Conservation (phyloP, 2,329 filamentous ascomycete species). For the Verticillium isaacii region DNA sequence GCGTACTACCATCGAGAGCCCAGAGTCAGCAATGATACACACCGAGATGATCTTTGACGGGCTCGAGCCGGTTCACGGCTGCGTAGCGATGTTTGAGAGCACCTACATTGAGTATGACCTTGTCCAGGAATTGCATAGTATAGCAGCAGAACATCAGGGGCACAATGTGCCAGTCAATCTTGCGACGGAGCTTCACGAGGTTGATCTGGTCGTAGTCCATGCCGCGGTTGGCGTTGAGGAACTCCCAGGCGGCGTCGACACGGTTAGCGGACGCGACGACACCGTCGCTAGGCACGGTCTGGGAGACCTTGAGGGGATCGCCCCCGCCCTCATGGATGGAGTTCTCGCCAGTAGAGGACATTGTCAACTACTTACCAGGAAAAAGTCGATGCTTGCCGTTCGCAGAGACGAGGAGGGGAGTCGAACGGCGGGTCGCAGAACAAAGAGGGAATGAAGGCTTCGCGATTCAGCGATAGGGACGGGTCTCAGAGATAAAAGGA, state of each 20-base stretch:
- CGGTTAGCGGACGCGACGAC: slow-evolving; percentile 11
- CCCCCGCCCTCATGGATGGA: slow-evolving; percentile 3
- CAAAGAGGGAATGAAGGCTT: not conserved
- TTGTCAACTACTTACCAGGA: slow-evolving; percentile 5
- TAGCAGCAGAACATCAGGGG: slow-evolving; percentile 59
- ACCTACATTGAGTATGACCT: slow-evolving; percentile 57
- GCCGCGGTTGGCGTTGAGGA: slow-evolving; percentile 34
- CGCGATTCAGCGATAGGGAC: not conserved
- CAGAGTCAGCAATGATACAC: not conserved
- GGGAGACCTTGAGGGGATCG: slow-evolving; percentile 9
- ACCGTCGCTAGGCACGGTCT: slow-evolving; percentile 10
- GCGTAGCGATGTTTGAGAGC: not conserved
- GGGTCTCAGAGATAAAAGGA: not conserved
- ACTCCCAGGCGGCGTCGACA: slow-evolving; percentile 42
- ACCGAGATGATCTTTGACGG: not conserved
- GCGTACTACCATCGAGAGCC: slow-evolving; percentile 44
- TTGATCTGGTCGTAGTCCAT: slow-evolving; percentile 29
- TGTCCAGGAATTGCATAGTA: slow-evolving; percentile 60
- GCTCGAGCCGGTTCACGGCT: slow-evolving; percentile 2
- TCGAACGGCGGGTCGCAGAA: not conserved
- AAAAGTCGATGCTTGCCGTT: not conserved
- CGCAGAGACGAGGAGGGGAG: not conserved
- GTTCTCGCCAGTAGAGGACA: slow-evolving; percentile 21
- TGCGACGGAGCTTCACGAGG: slow-evolving; percentile 42
- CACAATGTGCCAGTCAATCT: slow-evolving; percentile 54